Percentiles rank a stretch among this genome's conserved stretches.
Evolutionary conservation across 306 rosid genomes (phyloP).

Genomic region (Senna tora): DNA sequence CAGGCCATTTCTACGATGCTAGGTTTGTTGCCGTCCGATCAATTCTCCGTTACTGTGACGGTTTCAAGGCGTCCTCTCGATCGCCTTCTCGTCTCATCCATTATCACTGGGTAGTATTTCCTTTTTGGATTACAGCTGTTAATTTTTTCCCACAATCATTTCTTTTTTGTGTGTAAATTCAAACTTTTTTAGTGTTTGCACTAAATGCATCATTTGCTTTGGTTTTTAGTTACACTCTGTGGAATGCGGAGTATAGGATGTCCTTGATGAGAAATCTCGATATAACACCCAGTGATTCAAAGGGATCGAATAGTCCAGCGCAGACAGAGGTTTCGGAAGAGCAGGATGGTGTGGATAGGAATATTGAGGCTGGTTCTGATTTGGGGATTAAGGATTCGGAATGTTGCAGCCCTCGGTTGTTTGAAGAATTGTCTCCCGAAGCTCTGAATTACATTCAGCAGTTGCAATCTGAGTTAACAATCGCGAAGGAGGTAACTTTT

Average conservation of each 20-base stretch:
- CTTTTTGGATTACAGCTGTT: not conserved
- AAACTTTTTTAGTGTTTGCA: constrained; percentile 1
- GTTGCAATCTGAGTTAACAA: constrained; percentile 71
- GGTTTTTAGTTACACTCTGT: constrained; percentile 74
- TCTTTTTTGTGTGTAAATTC: not conserved
- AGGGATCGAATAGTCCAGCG: constrained; percentile 35
- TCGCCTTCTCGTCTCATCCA: constrained; percentile 82
- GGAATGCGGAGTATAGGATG: constrained; percentile 96
- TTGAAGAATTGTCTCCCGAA: constrained; percentile 71
- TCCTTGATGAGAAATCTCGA: constrained; percentile 85
- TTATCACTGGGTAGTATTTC: constrained; percentile 79
- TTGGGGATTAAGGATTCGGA: constrained; percentile 46
- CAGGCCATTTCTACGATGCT: constrained; percentile 97
- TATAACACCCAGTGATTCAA: constrained; percentile 41
- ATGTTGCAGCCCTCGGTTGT: constrained; percentile 42
- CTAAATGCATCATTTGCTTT: constrained; percentile 1
- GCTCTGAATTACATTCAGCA: constrained; percentile 72
- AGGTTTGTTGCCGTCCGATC: constrained; percentile 89
- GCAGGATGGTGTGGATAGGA: constrained; percentile 41
- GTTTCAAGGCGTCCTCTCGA: constrained; percentile 70
- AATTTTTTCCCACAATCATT: not conserved
- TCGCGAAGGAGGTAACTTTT: constrained; percentile 60
- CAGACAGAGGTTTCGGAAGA: constrained; percentile 37
- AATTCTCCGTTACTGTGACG: constrained; percentile 71
- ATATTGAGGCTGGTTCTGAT: constrained; percentile 43